Conservation (phyloP, 345 rosid species). For the Cardamine resedifolia region DNA sequence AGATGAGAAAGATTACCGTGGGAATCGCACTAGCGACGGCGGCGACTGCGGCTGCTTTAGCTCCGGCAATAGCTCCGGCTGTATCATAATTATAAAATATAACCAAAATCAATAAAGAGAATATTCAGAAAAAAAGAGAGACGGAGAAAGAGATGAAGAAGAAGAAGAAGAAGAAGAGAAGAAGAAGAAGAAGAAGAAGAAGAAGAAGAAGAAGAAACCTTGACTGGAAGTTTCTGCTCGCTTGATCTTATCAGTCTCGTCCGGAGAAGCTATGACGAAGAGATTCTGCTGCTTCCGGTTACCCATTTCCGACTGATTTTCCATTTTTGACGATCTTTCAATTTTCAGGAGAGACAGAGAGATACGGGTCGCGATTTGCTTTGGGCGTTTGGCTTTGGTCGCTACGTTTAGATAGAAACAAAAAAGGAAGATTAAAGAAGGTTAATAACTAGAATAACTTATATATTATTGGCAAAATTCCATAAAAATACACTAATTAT, state of each 20-base stretch:
- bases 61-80: slow-evolving; percentile 89
- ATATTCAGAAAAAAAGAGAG: not conserved
- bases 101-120: not conserved
- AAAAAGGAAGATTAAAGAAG: no score
- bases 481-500: no score
- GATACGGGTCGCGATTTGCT: slow-evolving; percentile 25
- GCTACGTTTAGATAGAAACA: no score
- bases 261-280: slow-evolving; percentile 34
- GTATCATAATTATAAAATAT: not conserved
- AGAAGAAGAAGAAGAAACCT: slow-evolving; percentile 28
- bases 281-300: slow-evolving; percentile 26
- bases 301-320: slow-evolving; percentile 20
- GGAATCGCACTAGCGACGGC: slow-evolving; percentile 75
- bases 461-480: no score
- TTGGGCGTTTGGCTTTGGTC: no score
- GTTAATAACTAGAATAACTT: no score
- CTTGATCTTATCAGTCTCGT: slow-evolving; percentile 32
- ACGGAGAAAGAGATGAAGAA: not conserved
- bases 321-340: slow-evolving; percentile 8
- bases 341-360: slow-evolving; percentile 6
- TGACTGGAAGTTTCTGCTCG: slow-evolving; percentile 31
- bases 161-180: slow-evolving; percentile 19
- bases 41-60: slow-evolving; percentile 76
- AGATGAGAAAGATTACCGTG: slow-evolving; percentile 47
- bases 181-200: slow-evolving; percentile 5